These are phyloP conservation scores for Pulveroboletus sp. DNA, from an alignment of 768 basidiomycete species.

Conservation along the genomic window DNA sequence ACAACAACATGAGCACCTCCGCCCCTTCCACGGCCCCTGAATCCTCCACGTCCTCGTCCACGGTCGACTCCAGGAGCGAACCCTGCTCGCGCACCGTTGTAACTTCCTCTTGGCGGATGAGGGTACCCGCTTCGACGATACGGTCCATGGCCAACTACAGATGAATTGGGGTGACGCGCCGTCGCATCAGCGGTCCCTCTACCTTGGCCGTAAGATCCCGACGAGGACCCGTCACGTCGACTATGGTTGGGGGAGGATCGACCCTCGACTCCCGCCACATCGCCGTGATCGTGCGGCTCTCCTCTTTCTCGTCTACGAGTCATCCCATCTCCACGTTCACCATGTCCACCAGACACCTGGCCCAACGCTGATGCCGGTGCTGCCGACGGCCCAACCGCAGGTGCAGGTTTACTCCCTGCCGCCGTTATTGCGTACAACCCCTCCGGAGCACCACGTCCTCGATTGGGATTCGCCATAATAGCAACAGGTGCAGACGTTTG, in stretches of 20 bases:
- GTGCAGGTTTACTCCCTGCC: neutral
- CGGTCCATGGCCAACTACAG: conserved; percentile 22
- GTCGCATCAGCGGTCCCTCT: conserved; percentile 3
- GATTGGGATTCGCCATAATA: conserved; percentile 76
- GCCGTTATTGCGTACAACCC: conserved; percentile 5
- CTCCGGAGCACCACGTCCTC: conserved; percentile 28
- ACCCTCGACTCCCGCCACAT: neutral
- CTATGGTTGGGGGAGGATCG: neutral
- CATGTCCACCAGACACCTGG: neutral
- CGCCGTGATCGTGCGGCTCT: conserved; percentile 5
- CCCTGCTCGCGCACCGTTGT: conserved; percentile 28
- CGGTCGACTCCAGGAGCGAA: conserved; percentile 26
- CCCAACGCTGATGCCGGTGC: neutral
- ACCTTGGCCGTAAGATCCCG: neutral
- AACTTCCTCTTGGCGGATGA: conserved; percentile 19
- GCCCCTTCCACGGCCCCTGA: conserved; percentile 30
- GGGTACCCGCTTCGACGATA: conserved; percentile 32
- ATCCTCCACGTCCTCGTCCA: conserved; percentile 29
- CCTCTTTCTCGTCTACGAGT: conserved; percentile 7
- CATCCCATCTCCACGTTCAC: neutral
- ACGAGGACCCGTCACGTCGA: neutral
- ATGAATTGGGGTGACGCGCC: neutral
- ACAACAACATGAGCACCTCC: conserved; percentile 7
- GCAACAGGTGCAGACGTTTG: conserved; percentile 46
- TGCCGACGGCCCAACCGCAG: neutral